Percentiles rank a stretch among this genome's conserved stretches.
Evolutionary conservation across 1,284 basidiomycete genomes (phyloP).

Genomic region (Abortiporus biennis): DNA sequence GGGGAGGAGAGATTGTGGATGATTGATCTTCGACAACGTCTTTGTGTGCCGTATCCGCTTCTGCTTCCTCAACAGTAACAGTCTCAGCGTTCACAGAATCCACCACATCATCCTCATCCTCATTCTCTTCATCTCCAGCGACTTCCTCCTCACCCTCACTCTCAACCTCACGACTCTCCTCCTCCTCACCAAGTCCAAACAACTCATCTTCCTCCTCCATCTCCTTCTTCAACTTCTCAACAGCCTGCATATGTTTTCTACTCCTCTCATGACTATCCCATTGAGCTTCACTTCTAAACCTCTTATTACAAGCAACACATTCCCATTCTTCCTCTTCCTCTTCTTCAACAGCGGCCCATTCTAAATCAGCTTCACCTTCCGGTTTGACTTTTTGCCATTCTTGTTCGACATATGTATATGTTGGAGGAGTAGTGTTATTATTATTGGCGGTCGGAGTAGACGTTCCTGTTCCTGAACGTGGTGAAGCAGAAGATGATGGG

Average conservation of each 20-base stretch:
- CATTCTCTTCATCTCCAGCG: constrained; percentile 14
- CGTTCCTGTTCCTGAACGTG: constrained; percentile 6
- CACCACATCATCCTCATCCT: constrained; percentile 12
- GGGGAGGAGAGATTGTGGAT: too few relatives aligned
- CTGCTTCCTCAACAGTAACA: constrained; percentile 8
- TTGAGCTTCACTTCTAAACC: constrained; percentile 87
- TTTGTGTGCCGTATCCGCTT: constrained; percentile 4
- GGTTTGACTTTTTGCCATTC: constrained; percentile 72
- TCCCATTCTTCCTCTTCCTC: constrained; percentile 78
- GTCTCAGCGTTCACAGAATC: constrained; percentile 8
- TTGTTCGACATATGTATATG: constrained; percentile 73
- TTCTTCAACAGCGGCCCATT: constrained; percentile 65
- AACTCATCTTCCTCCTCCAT: constrained; percentile 78
- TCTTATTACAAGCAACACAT: constrained; percentile 93
- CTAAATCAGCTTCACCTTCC: constrained; percentile 47
- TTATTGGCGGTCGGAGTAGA: constrained; percentile 13
- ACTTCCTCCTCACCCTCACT: constrained; percentile 19
- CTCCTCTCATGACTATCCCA: constrained; percentile 97
- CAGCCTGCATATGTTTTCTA: constrained; percentile 90
- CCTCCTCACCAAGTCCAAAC: constrained; percentile 28
- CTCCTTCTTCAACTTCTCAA: constrained; percentile 66
- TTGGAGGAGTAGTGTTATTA: constrained; percentile 19
- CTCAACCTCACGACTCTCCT: constrained; percentile 14
- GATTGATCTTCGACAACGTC: too few relatives aligned
- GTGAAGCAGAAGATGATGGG: constrained; percentile 17